Evolutionary conservation across 2,329 filamentous ascomycete species (phyloP).

Genomic region (Metarhizium guizhouense): DNA sequence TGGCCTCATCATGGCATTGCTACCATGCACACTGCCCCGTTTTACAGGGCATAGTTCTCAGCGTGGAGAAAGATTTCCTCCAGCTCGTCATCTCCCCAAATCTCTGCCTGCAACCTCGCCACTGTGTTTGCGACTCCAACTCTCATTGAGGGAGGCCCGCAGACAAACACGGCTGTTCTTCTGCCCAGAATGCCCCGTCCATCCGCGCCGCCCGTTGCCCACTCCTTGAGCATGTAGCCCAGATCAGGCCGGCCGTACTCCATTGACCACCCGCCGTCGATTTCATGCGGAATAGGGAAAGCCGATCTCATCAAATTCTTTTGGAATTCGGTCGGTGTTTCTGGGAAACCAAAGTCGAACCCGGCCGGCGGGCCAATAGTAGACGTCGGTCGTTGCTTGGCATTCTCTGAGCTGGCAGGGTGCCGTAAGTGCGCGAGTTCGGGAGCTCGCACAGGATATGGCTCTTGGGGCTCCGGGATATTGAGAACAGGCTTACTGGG

Average conservation of each 20-base stretch:
- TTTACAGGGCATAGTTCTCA: constrained; percentile 82
- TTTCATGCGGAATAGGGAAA: constrained; percentile 61
- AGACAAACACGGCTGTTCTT: constrained; percentile 84
- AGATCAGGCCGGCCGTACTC: constrained; percentile 89
- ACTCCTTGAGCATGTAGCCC: constrained; percentile 74
- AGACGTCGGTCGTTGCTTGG: constrained; percentile 37
- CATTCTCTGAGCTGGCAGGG: constrained; percentile 25
- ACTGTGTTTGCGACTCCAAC: constrained; percentile 82
- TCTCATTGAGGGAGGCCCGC: constrained; percentile 79
- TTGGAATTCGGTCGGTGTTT: constrained; percentile 78
- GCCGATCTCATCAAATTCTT: constrained; percentile 87
- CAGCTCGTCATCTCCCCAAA: constrained; percentile 67
- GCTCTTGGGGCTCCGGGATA: constrained; percentile 12
- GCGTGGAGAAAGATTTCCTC: constrained; percentile 93
- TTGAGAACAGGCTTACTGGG: constrained; percentile 12
- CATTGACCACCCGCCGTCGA: constrained; percentile 76
- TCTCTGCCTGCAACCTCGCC: constrained; percentile 70
- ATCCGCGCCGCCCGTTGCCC: constrained; percentile 62
- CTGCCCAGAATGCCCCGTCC: constrained; percentile 65
- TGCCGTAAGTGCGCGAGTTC: constrained; percentile 51
- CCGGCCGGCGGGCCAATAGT: constrained; percentile 51
- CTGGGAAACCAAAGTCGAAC: constrained; percentile 76
- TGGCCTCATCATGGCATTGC: background rate
- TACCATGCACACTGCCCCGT: background rate
- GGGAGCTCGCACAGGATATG: constrained; percentile 32